These are phyloP conservation scores for Epichloe aotearoae DNA, from an alignment of 2,329 filamentous ascomycete genomes.

Conservation along the genomic window DNA sequence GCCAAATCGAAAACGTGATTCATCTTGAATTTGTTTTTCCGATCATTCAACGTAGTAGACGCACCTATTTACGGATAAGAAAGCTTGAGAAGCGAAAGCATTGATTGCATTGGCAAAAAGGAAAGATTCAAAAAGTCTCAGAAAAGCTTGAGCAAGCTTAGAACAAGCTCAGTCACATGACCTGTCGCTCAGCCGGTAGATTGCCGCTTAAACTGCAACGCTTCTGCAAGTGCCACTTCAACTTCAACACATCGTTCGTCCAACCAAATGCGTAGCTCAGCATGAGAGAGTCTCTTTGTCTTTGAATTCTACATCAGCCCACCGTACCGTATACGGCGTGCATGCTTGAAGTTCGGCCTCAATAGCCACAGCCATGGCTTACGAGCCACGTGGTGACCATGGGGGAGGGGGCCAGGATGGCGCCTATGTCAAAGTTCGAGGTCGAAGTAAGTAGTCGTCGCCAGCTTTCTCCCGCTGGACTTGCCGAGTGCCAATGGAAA, in stretches of 20 bases:
- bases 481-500: background rate
- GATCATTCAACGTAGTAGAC: too few species aligned
- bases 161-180: conserved; percentile 4
- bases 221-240: background rate
- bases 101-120: background rate
- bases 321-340: conserved; percentile 1
- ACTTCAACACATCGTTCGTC: background rate
- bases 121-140: background rate
- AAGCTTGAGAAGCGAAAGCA: too few species aligned
- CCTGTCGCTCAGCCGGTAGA: conserved; percentile 1
- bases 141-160: too few species aligned
- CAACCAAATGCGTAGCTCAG: background rate
- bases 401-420: conserved; percentile 30
- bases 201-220: conserved; percentile 5
- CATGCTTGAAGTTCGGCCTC: conserved; percentile 3
- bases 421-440: conserved; percentile 34
- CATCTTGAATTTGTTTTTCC: too few species aligned
- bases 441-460: conserved; percentile 31
- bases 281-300: background rate
- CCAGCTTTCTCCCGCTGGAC: conserved; percentile 1
- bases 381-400: conserved; percentile 40
- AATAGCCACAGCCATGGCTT: conserved; percentile 29
- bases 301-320: background rate
- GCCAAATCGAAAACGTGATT: too few species aligned
- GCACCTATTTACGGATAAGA: too few species aligned